phyloP scores from a whole-genome alignment of 2,329 filamentous ascomycete genomes.

The Coleophoma eucalyptorum region DNA sequence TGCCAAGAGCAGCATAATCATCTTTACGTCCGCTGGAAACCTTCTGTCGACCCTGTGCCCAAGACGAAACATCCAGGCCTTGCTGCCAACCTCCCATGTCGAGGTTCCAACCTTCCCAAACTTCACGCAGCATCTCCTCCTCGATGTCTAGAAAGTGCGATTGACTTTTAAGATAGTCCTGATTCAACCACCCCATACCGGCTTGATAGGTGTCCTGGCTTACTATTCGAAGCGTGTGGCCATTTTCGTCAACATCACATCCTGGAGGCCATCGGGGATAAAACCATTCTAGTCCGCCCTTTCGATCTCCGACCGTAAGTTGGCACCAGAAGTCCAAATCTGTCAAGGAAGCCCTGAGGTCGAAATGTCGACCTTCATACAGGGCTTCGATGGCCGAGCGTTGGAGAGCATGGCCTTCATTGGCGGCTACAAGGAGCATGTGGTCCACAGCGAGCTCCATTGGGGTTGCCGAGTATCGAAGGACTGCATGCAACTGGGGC shows the following conservation, averaged over 20 bases:
- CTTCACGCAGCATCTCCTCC: slow-evolving; percentile 60
- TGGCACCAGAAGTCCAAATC: slow-evolving; percentile 98
- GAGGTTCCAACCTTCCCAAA: slow-evolving; percentile 65
- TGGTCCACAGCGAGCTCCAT: slow-evolving; percentile 71
- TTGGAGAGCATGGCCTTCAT: slow-evolving; percentile 78
- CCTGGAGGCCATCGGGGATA: slow-evolving; percentile 73
- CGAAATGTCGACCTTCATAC: slow-evolving; percentile 64
- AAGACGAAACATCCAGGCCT: slow-evolving; percentile 33
- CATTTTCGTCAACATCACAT: slow-evolving; percentile 62
- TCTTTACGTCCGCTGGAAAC: slow-evolving; percentile 9
- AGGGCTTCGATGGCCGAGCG: slow-evolving; percentile 65
- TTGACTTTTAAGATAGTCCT: slow-evolving; percentile 47
- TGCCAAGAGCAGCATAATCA: slow-evolving; percentile 37
- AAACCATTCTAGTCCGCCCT: slow-evolving; percentile 88
- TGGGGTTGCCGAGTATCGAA: slow-evolving; percentile 69
- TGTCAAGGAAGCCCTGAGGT: slow-evolving; percentile 76
- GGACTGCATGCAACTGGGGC: slow-evolving; percentile 70
- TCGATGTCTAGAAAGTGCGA: slow-evolving; percentile 41
- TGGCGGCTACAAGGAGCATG: slow-evolving; percentile 76
- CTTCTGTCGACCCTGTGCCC: slow-evolving; percentile 28
- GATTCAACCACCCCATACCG: slow-evolving; percentile 74
- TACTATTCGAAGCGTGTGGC: slow-evolving; percentile 69
- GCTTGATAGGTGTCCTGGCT: slow-evolving; percentile 74
- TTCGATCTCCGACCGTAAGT: slow-evolving; percentile 85
- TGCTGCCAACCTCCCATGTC: slow-evolving; percentile 56